phyloP scores from a whole-genome alignment of 768 basidiomycete species.

The Naganishia vishniacii region DNA sequence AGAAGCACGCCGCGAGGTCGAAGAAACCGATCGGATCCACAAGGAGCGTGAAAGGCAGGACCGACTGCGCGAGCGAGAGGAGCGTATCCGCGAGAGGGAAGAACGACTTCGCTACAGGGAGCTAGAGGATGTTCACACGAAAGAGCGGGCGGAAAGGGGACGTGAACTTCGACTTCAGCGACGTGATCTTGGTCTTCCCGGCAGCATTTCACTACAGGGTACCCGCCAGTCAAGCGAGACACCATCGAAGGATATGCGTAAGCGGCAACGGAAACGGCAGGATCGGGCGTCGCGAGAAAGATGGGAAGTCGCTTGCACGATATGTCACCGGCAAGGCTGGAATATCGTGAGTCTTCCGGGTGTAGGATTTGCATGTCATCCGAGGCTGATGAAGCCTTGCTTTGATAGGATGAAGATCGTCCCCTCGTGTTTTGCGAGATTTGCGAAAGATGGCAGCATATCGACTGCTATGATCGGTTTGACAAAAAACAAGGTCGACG shows the following conservation, averaged over 20 bases:
- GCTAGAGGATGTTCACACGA: slow-evolving; percentile 36
- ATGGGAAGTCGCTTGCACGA: slow-evolving; percentile 85
- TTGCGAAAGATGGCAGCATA: slow-evolving; percentile 87
- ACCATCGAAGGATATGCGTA: neutral
- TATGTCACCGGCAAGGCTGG: slow-evolving; percentile 66
- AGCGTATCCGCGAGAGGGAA: slow-evolving; percentile 39
- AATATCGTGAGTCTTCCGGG: slow-evolving; percentile 59
- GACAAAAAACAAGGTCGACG: slow-evolving; percentile 63
- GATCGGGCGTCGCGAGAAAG: slow-evolving; percentile 53
- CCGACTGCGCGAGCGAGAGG: slow-evolving; percentile 42
- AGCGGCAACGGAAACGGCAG: slow-evolving; percentile 39
- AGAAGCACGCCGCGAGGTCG: slow-evolving; percentile 31
- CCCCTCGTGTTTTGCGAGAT: slow-evolving; percentile 75
- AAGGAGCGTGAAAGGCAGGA: slow-evolving; percentile 43
- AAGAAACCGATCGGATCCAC: slow-evolving; percentile 33
- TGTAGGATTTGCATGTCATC: slow-evolving; percentile 15
- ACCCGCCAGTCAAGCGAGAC: neutral
- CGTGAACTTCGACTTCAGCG: slow-evolving; percentile 34
- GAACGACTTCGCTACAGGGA: slow-evolving; percentile 43
- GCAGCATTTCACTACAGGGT: slow-evolving; percentile 27
- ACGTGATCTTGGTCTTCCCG: slow-evolving; percentile 31
- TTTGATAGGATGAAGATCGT: slow-evolving; percentile 65
- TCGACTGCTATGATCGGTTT: slow-evolving; percentile 69
- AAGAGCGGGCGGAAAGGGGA: slow-evolving; percentile 39
- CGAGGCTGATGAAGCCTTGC: slow-evolving; percentile 20